A percentile compares a stretch with the other conserved stretches of the same genome.
phyloP scores from a whole-genome alignment of 2,329 filamentous ascomycete genomes.

The Chrysoporthe cubensis region DNA sequence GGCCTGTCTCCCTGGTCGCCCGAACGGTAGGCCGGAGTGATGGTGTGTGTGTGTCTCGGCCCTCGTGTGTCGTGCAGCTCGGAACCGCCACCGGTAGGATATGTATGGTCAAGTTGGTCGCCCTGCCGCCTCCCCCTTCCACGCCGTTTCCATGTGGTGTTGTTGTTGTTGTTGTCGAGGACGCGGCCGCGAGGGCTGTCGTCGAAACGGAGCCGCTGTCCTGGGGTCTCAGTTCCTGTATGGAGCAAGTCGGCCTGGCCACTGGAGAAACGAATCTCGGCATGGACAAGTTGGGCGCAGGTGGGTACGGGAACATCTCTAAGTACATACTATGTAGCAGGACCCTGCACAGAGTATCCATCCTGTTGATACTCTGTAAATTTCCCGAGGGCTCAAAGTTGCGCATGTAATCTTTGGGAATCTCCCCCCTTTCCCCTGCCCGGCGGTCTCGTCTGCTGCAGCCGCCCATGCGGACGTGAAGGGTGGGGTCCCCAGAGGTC shows the following conservation, averaged over 20 bases:
- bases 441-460: background rate
- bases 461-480: background rate
- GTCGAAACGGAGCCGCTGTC: background rate
- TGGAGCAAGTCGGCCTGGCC: conserved; percentile 11
- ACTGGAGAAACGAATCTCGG: conserved; percentile 27
- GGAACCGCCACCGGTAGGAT: too few species aligned
- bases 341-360: conserved; percentile 8
- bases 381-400: conserved; percentile 26
- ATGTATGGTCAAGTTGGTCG: too few species aligned
- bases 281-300: conserved; percentile 11
- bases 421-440: background rate
- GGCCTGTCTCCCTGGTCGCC: too few species aligned
- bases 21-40: too few species aligned
- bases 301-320: conserved; percentile 25
- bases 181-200: background rate
- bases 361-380: conserved; percentile 17
- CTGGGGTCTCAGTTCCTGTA: background rate
- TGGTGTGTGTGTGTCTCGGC: too few species aligned
- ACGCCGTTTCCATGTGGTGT: too few species aligned
- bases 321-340: background rate
- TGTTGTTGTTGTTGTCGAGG: too few species aligned
- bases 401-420: conserved; percentile 16
- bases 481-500: background rate
- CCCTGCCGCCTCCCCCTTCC: too few species aligned
- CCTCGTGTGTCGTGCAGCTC: too few species aligned